phyloP scores from a whole-genome alignment of 108 stramenopile genomes.

The Cylindrotheca fusiformis region DNA sequence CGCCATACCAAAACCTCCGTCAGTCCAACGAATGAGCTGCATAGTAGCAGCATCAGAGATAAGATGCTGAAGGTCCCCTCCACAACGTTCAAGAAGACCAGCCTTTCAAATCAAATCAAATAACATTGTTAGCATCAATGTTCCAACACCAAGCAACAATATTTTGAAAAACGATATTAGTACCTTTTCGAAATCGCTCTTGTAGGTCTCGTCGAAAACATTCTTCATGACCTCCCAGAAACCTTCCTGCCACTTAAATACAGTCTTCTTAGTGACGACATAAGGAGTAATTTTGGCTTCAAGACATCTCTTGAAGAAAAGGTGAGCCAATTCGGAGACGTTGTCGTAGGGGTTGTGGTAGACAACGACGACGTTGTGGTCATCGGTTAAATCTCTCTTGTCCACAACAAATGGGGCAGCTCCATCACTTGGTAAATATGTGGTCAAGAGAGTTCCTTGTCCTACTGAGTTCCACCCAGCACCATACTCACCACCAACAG shows the following conservation, averaged over 20 bases:
- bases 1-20: slow-evolving; percentile 96
- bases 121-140: too few species aligned
- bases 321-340: slow-evolving; percentile 87
- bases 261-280: slow-evolving; percentile 98
- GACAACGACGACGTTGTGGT: slow-evolving; percentile 91
- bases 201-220: slow-evolving; percentile 92
- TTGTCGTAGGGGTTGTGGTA: slow-evolving; percentile 99
- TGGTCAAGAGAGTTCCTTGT: slow-evolving; percentile 86
- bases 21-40: slow-evolving; percentile 97
- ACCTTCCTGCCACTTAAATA: slow-evolving; percentile 99
- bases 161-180: too few species aligned
- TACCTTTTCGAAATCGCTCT: slow-evolving; percentile 28
- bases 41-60: slow-evolving; percentile 98
- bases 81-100: slow-evolving; percentile 86
- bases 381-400: slow-evolving; percentile 91
- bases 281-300: slow-evolving; percentile 91
- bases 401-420: slow-evolving; percentile 88
- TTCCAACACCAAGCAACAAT: too few species aligned
- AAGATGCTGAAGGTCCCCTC: slow-evolving; percentile 90
- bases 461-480: slow-evolving; percentile 93
- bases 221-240: slow-evolving; percentile 94
- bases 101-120: too few species aligned
- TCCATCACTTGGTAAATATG: slow-evolving; percentile 88
- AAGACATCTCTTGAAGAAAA: slow-evolving; percentile 91
- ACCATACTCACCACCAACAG: slow-evolving; percentile 97